Evolutionary conservation across 2,329 filamentous ascomycete genomes (phyloP).

Genomic region (Colletotrichum gloeosporioides): DNA sequence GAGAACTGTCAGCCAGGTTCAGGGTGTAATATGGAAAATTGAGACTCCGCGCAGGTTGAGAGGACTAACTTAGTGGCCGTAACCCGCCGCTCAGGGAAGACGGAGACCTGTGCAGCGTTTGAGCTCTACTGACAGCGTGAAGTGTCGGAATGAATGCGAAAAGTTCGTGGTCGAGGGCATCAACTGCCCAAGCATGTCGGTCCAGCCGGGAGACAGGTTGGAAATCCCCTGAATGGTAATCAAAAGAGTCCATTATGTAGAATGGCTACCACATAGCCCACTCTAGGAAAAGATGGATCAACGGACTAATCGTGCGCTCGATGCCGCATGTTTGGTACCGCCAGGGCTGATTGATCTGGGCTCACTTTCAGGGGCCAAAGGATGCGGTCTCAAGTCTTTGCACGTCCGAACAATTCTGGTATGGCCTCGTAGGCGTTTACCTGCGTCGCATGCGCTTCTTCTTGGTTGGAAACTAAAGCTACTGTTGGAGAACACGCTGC

Average conservation of each 20-base stretch:
- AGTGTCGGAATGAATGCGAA: neutral
- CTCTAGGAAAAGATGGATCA: neutral
- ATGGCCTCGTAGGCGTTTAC: neutral
- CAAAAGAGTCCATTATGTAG: neutral
- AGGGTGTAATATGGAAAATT: neutral
- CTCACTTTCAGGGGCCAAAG: neutral
- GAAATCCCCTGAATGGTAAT: neutral
- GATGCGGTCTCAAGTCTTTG: neutral
- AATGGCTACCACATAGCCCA: neutral
- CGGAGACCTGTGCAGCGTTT: neutral
- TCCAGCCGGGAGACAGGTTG: neutral
- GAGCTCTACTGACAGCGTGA: neutral
- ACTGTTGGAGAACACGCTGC: neutral
- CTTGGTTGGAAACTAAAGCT: neutral
- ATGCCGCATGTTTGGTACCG: neutral
- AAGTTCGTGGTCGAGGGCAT: neutral
- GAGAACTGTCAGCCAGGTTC: neutral
- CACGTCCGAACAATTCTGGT: neutral
- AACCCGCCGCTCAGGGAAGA: neutral
- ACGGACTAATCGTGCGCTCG: neutral
- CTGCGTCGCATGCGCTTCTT: neutral
- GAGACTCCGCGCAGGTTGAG: neutral
- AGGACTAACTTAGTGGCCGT: neutral
- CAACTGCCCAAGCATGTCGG: neutral
- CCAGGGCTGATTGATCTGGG: rapidly evolving